A percentile compares a stretch with the other conserved stretches of the same genome.
phyloP scores from a whole-genome alignment of 768 basidiomycete genomes.

The Naganishia vaughanmartiniae region DNA sequence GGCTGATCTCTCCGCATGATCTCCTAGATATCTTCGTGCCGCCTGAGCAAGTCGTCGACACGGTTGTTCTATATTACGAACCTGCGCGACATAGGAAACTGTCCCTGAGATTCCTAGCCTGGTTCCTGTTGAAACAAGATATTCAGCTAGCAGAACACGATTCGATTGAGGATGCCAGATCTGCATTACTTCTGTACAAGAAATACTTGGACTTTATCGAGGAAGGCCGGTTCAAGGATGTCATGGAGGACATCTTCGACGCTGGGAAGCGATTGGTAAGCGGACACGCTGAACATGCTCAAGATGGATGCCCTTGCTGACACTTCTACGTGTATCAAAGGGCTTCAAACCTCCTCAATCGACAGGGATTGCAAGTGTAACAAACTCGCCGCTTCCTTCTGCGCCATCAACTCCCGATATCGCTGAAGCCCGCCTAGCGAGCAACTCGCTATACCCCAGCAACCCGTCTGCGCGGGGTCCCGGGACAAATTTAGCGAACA shows the following conservation, averaged over 20 bases:
- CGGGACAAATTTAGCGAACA: background rate
- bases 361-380: background rate
- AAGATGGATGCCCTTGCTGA: background rate
- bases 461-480: conserved; percentile 9
- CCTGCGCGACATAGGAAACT: conserved; percentile 77
- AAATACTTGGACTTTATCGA: conserved; percentile 65
- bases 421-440: conserved; percentile 3
- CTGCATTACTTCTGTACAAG: conserved; percentile 79
- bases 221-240: conserved; percentile 75
- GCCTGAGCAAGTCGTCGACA: conserved; percentile 91
- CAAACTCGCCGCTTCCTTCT: conserved; percentile 20
- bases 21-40: conserved; percentile 86
- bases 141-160: conserved; percentile 95
- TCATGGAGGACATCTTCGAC: conserved; percentile 64
- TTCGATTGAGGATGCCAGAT: conserved; percentile 94
- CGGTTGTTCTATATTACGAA: conserved; percentile 92
- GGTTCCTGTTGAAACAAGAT: conserved; percentile 85
- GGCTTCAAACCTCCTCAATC: conserved; percentile 35
- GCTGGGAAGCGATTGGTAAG: conserved; percentile 53
- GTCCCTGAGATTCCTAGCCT: conserved; percentile 86
- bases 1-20: background rate
- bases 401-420: conserved; percentile 27
- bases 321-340: conserved; percentile 4
- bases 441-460: conserved; percentile 3
- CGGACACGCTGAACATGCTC: background rate